A percentile compares a stretch with the other conserved stretches of the same genome.
Conservation (phyloP, 2,329 filamentous ascomycete genomes). For the Calonectria ilicicola region DNA sequence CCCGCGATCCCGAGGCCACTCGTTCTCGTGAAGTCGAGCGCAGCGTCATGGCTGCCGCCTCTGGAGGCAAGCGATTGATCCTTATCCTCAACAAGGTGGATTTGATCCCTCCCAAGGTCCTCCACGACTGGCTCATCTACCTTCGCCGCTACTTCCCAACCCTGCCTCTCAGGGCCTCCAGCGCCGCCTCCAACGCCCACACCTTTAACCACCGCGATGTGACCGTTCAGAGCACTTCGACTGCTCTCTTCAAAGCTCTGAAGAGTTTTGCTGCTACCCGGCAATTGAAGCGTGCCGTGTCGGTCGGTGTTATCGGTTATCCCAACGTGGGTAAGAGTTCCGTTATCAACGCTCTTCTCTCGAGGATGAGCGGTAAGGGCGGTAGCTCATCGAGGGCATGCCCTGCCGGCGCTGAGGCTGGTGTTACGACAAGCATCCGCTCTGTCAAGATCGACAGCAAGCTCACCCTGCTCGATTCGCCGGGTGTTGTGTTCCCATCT, state of each 20-base stretch:
- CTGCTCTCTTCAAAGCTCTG: conserved; percentile 86
- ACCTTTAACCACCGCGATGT: conserved; percentile 93
- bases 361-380: conserved; percentile 77
- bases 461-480: conserved; percentile 92
- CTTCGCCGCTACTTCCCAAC: conserved; percentile 92
- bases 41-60: conserved; percentile 88
- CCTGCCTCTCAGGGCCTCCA: conserved; percentile 86
- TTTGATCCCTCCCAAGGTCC: conserved; percentile 82
- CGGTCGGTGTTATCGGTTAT: conserved; percentile 94
- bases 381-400: conserved; percentile 72
- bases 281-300: conserved; percentile 89
- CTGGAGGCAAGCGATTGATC: conserved; percentile 87
- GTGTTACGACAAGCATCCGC: conserved; percentile 89
- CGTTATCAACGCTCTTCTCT: conserved; percentile 92
- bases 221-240: conserved; percentile 86
- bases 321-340: conserved; percentile 97
- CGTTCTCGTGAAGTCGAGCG: conserved; percentile 92
- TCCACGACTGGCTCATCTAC: conserved; percentile 87
- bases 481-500: conserved; percentile 93
- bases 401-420: conserved; percentile 90
- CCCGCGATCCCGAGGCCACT: conserved; percentile 90
- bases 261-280: conserved; percentile 88
- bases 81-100: conserved; percentile 97
- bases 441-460: conserved; percentile 96
- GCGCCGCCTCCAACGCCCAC: conserved; percentile 84